Base-by-base conservation (phyloP, 257 asterid species). In the Gentiana straminea region DNA sequence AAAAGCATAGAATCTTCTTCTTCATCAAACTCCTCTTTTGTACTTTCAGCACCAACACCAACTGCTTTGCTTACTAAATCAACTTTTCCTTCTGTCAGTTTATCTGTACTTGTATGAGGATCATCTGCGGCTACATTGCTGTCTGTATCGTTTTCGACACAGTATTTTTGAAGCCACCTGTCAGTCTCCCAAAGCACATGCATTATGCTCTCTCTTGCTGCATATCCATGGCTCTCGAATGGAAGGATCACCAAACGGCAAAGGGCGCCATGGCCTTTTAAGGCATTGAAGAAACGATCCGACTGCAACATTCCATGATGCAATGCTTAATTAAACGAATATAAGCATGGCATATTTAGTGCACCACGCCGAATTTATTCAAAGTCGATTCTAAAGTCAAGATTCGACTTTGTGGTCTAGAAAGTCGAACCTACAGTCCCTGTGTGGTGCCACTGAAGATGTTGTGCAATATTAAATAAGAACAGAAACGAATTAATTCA, bases 171-270 rank as follows among this genome's bases (percentile, higher is more conserved):
- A 63, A 92, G 80, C 99, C 99, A 92, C 75, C 94, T 73, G 46
- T 92, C 95, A n/a, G 94, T 85, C 83, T 92, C 99, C 97, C 99
- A 92, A 63, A 92, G 97, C 59, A 73, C 84, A 64, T 92, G 97
- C 97, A 92, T 85, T 72, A 92, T 88, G 50, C 99, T 92, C 72
- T 92, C 99, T 1, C 97, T 84, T 63, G 99, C 86, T 68, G 94
- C 75, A 80, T 88, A 92, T 13, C 91, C 85, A 66, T 92, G 99
- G 82, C 94, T 88, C 89, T 92, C 97, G 37, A 71, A 78, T 33
- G 99, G 99, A 68, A 92, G 97, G 67, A 85, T 60, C 46, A 88
- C 97, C 6, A 92, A 81, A 55, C 99, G 97, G 53, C 91, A 81
- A 66, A 72, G 93, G 55, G 86, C 99, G 67, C 99, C 97, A 4